A percentile compares a stretch with the other conserved stretches of the same genome.
Conservation (phyloP, 2,329 filamentous ascomycete species). For the Paraphoma sp. region DNA sequence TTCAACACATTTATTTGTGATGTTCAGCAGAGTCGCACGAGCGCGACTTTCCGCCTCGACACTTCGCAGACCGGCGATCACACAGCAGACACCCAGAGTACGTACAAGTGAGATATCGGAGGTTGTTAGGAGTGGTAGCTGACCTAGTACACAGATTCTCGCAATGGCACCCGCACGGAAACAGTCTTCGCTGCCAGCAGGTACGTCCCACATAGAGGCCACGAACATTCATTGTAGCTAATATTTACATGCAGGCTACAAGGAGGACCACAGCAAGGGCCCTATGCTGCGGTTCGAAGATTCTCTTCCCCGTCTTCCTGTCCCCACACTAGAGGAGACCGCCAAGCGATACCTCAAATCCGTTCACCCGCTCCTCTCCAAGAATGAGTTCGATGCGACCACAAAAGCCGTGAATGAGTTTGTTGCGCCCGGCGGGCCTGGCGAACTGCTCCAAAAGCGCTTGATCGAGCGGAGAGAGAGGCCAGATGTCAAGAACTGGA, state of each 20-base stretch:
- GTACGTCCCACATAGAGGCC: slow-evolving; percentile 37
- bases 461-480: slow-evolving; percentile 80
- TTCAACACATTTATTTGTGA: slow-evolving; percentile 29
- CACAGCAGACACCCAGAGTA: slow-evolving; percentile 42
- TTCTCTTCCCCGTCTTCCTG: slow-evolving; percentile 79
- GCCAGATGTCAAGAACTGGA: slow-evolving; percentile 87
- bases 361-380: slow-evolving; percentile 74
- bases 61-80: slow-evolving; percentile 41
- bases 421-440: slow-evolving; percentile 82
- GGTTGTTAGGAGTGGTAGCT: slow-evolving; percentile 6
- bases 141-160: slow-evolving; percentile 31
- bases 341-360: slow-evolving; percentile 81
- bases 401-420: slow-evolving; percentile 89
- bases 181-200: slow-evolving; percentile 55
- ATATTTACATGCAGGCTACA: slow-evolving; percentile 65
- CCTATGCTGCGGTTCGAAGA: slow-evolving; percentile 85
- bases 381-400: slow-evolving; percentile 72
- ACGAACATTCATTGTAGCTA: background rate
- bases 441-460: slow-evolving; percentile 85
- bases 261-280: slow-evolving; percentile 79
- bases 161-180: slow-evolving; percentile 49
- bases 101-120: slow-evolving; percentile 1
- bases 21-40: slow-evolving; percentile 50
- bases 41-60: slow-evolving; percentile 47
- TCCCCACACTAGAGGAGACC: slow-evolving; percentile 83